Evolutionary conservation across 106 monocot species (phyloP).

Genomic region (Cymbidium sinense): DNA sequence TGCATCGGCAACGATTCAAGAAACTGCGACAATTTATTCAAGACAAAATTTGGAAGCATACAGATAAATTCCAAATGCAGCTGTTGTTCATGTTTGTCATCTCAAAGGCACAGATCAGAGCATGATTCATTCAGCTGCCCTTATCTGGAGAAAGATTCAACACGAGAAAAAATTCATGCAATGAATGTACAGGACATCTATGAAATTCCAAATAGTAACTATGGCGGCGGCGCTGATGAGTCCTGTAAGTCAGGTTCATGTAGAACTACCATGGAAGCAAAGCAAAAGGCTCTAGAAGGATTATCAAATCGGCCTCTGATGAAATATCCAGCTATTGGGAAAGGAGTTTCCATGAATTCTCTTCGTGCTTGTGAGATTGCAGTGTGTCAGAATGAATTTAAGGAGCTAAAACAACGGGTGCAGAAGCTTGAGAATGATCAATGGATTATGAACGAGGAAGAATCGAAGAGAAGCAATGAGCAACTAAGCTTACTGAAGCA

Average conservation of each 20-base stretch:
- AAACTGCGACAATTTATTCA: not conserved
- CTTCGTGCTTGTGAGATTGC: not conserved
- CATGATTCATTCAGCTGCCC: conserved; percentile 2
- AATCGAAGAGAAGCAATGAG: conserved; percentile 15
- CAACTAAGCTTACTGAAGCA: conserved; percentile 19
- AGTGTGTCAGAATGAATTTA: conserved; percentile 2
- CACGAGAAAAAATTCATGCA: not conserved
- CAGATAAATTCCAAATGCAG: not conserved
- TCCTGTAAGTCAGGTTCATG: not conserved
- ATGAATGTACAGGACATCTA: conserved; percentile 11
- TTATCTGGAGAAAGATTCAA: not conserved
- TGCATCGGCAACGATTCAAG: not conserved
- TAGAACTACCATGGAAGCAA: not conserved
- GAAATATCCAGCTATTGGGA: not conserved
- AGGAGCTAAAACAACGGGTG: conserved; percentile 21
- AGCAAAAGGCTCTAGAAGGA: conserved; percentile 1
- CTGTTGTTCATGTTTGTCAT: not conserved
- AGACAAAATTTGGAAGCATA: not conserved
- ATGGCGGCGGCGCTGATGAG: not conserved
- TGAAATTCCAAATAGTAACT: conserved; percentile 12
- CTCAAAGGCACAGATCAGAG: not conserved
- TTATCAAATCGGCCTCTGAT: not conserved
- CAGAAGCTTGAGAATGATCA: conserved; percentile 31
- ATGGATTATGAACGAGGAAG: conserved; percentile 16
- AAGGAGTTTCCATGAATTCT: not conserved